phyloP scores from a whole-genome alignment of 225 moss, liverwort and hornwort species.

The Marchantia paleacea region DNA sequence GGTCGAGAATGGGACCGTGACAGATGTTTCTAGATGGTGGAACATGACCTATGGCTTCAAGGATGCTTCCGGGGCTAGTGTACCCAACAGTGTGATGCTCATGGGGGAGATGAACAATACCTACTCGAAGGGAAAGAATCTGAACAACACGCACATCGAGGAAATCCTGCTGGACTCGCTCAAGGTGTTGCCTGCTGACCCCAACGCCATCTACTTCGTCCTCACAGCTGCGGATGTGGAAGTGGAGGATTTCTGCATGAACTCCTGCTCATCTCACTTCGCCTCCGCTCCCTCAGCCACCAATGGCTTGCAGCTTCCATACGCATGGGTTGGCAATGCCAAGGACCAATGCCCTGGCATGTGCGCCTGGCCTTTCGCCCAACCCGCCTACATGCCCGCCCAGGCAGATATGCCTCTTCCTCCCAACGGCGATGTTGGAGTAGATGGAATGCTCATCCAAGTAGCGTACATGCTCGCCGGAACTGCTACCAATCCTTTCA shows the following conservation, averaged over 20 bases:
- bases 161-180: conserved; percentile 24
- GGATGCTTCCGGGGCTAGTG: conserved; percentile 18
- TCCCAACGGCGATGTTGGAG: conserved; percentile 62
- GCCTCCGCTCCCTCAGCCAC: not conserved
- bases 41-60: conserved; percentile 26
- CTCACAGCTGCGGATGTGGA: conserved; percentile 24
- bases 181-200: not conserved
- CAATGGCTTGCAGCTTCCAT: conserved; percentile 27
- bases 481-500: conserved; percentile 69
- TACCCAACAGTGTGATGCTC: conserved; percentile 5
- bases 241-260: conserved; percentile 30
- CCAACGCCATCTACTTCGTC: conserved; percentile 29
- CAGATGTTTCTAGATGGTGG: conserved; percentile 31
- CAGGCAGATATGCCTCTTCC: conserved; percentile 37
- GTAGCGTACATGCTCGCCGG: conserved; percentile 65
- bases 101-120: conserved; percentile 21
- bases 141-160: conserved; percentile 20
- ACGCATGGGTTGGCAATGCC: conserved; percentile 36
- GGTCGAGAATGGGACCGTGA: not conserved
- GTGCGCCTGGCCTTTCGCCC: conserved; percentile 44
- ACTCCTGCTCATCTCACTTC: conserved; percentile 28
- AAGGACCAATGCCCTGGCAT: conserved; percentile 26
- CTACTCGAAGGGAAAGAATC: not conserved
- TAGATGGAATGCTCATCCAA: conserved; percentile 73
- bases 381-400: conserved; percentile 37